These are phyloP conservation scores for Sphaerulina musiva DNA, from an alignment of 2,329 filamentous ascomycete genomes.

Conservation along the genomic window DNA sequence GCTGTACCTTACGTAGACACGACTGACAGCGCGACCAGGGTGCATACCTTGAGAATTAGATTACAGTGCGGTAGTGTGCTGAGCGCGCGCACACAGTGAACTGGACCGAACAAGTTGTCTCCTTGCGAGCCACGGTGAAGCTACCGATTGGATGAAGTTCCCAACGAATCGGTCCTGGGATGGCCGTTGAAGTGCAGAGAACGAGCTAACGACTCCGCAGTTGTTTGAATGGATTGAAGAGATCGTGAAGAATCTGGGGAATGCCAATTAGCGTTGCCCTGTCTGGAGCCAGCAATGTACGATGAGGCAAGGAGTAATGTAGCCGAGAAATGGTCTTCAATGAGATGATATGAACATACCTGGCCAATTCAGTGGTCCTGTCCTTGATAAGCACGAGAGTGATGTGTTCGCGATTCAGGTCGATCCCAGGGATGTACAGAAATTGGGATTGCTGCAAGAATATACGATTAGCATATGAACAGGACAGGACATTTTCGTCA, in stretches of 20 bases:
- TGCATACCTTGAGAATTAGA: constrained; percentile 47
- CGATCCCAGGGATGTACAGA: neutral
- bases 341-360: constrained; percentile 19
- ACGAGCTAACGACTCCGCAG: constrained; percentile 51
- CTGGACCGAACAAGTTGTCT: constrained; percentile 24
- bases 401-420: neutral
- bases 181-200: constrained; percentile 39
- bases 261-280: constrained; percentile 37
- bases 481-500: neutral
- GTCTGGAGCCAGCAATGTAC: constrained; percentile 24
- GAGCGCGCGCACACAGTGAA: constrained; percentile 11
- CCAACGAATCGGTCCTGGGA: constrained; percentile 28
- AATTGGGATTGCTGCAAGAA: neutral
- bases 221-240: constrained; percentile 21
- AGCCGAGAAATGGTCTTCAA: constrained; percentile 17
- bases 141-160: constrained; percentile 34
- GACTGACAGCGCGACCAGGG: constrained; percentile 8
- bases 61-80: constrained; percentile 37
- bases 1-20: constrained; percentile 6
- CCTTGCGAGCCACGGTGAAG: constrained; percentile 41
- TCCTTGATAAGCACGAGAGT: constrained; percentile 1
- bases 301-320: constrained; percentile 30
- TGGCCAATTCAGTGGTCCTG: constrained; percentile 7
- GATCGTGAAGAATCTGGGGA: constrained; percentile 39
- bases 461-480: neutral